Evolutionary conservation across 257 asterid genomes (phyloP), one percentile per base, ranked within the genome.

Genomic region (Henckelia pumila): DNA sequence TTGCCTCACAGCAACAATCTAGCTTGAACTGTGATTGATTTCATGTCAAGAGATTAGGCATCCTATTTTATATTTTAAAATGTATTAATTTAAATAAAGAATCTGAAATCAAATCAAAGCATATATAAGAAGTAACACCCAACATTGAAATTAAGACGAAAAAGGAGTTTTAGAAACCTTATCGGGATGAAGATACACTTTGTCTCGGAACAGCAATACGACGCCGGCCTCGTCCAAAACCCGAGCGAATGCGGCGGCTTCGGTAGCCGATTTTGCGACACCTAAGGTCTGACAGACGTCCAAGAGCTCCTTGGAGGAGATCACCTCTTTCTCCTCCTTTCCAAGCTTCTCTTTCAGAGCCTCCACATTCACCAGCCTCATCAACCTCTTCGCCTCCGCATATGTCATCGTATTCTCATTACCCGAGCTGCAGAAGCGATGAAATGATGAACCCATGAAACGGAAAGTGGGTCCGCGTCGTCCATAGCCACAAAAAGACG

Each of bases 221-320:
- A 92, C 87, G 64, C 96, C 96, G 79, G 98, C 95, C 63, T 92
- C 97, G 73, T 92, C 98, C 50, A 92, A 86, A 73, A 88, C 93
- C 24, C 83, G 71, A n/a, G 97, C 89, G 55, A 89, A 92, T 26
- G 88, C 85, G n/a, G 80, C 80, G 0, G 96, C 98, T 79, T 92
- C 98, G 23, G 49, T 75, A 59, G 67, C 58, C 5, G 96, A 63
- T 71, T 82, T 92, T 3, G 95, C 96, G 10, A 92, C 84, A 21
- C 98, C 98, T 68, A 83, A 73, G 37, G 62, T 79, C 77, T 82
- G 75, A 76, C 97, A 89, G 73, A 86, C 88, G 8, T 63, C 59
- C 47, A 89, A 52, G 35, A 92, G 96, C 79, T 89, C 93, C 40
- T 56, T 52, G 61, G 87, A 89, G 22, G 81, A 66, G 40, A 92